Conservation (phyloP, 495 filamentous ascomycete species). For the Lepraria neglecta region DNA sequence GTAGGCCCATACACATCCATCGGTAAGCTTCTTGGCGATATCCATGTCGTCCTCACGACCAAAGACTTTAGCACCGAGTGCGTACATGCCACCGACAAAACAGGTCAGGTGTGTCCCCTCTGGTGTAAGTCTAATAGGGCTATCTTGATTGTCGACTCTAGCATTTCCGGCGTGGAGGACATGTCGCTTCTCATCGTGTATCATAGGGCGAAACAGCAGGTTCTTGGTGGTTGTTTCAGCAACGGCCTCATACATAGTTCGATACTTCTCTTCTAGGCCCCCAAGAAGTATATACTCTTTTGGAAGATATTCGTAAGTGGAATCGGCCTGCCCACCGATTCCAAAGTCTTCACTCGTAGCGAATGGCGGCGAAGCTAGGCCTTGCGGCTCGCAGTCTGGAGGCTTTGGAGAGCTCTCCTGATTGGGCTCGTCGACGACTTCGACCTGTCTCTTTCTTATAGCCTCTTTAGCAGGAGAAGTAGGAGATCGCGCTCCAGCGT, state of each 20-base stretch:
- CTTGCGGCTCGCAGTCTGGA: constrained; percentile 49
- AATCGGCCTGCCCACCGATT: constrained; percentile 82
- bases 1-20: constrained; percentile 94
- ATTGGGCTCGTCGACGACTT: not conserved
- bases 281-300: constrained; percentile 75
- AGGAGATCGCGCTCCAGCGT: too few species aligned
- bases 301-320: constrained; percentile 90
- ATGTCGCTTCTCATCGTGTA: constrained; percentile 57
- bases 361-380: constrained; percentile 37
- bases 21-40: constrained; percentile 73
- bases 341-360: constrained; percentile 24
- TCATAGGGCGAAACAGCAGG: constrained; percentile 82
- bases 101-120: constrained; percentile 78
- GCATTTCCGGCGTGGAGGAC: constrained; percentile 67
- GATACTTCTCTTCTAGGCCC: constrained; percentile 74
- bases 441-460: not conserved
- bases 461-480: not conserved
- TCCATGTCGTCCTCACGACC: constrained; percentile 70
- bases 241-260: constrained; percentile 68
- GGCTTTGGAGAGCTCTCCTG: constrained; percentile 4
- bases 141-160: constrained; percentile 31
- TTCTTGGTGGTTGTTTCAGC: constrained; percentile 64
- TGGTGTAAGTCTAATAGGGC: constrained; percentile 21
- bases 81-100: constrained; percentile 93
- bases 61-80: constrained; percentile 81